Evolutionary conservation across 2,329 filamentous ascomycete species (phyloP).

Genomic region (Diaporthe citri): DNA sequence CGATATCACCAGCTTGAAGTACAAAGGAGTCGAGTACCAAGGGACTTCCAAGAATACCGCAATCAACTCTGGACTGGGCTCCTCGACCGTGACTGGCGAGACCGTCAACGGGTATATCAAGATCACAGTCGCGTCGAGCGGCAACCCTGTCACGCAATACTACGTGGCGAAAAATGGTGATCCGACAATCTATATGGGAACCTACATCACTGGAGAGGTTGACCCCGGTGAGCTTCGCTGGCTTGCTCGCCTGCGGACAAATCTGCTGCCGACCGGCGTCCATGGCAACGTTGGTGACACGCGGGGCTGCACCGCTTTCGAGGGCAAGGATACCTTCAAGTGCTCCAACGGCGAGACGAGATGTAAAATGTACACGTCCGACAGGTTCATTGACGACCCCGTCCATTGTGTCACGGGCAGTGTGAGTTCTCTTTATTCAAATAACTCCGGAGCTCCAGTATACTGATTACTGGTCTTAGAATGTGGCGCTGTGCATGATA

Average conservation of each 20-base stretch:
- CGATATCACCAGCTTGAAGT: conserved; percentile 74
- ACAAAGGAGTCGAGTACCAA: conserved; percentile 70
- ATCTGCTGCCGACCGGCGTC: conserved; percentile 54
- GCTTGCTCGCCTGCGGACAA: conserved; percentile 70
- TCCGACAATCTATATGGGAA: conserved; percentile 71
- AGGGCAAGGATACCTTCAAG: conserved; percentile 70
- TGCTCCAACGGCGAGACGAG: conserved; percentile 71
- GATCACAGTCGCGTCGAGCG: conserved; percentile 67
- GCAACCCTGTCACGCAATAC: conserved; percentile 73
- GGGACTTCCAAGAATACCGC: conserved; percentile 65
- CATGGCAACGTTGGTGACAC: conserved; percentile 68
- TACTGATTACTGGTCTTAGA: conserved; percentile 40
- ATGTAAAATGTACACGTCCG: conserved; percentile 77
- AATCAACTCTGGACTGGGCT: conserved; percentile 70
- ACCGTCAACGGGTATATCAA: conserved; percentile 63
- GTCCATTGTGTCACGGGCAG: conserved; percentile 71
- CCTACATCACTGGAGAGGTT: conserved; percentile 70
- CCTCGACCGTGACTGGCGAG: conserved; percentile 63
- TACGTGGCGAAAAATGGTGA: conserved; percentile 72
- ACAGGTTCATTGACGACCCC: conserved; percentile 77
- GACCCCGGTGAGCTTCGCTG: conserved; percentile 72
- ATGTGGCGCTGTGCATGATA: conserved; percentile 72
- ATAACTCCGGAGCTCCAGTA: conserved; percentile 21
- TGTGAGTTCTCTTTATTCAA: conserved; percentile 36
- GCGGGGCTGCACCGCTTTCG: conserved; percentile 62